These are phyloP conservation scores for Tillandsia fasciculata DNA, from an alignment of 176 grass and related monocot species.

Conservation along the genomic window DNA sequence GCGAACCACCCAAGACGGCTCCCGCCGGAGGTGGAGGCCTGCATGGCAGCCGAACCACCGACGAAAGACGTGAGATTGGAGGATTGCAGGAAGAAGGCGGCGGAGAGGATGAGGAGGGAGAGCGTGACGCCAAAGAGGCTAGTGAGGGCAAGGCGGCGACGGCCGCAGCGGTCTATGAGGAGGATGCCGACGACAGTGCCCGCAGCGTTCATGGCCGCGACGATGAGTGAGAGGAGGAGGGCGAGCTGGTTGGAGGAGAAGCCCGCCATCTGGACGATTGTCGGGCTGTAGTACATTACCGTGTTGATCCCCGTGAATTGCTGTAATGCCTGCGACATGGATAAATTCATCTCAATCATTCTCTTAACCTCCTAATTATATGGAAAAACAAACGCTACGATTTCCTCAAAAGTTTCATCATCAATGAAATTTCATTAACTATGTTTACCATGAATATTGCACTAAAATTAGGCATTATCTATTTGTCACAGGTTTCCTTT, in stretches of 20 bases:
- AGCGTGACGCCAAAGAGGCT: conserved; percentile 59
- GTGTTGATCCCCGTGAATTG: conserved; percentile 99
- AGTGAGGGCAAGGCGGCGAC: conserved; percentile 55
- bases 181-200: conserved; percentile 86
- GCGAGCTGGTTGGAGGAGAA: conserved; percentile 78
- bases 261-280: conserved; percentile 93
- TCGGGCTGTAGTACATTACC: conserved; percentile 95
- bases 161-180: conserved; percentile 78
- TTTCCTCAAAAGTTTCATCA: no score
- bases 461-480: no score
- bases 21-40: conserved; percentile 11
- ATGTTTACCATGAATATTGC: no score
- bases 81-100: conserved; percentile 63
- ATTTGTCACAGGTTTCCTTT: no score
- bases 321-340: conserved; percentile 63
- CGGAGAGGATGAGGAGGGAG: conserved; percentile 55
- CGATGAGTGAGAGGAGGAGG: conserved; percentile 62
- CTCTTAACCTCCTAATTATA: no score
- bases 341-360: background rate
- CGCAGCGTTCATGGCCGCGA: conserved; percentile 57
- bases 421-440: no score
- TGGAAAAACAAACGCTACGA: no score
- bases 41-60: background rate
- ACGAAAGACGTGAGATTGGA: conserved; percentile 11
- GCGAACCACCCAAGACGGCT: conserved; percentile 45